A percentile compares a stretch with the other conserved stretches of the same genome.
Evolutionary conservation across 345 rosid species (phyloP).

Genomic region (Eucalyptus fibrosa): DNA sequence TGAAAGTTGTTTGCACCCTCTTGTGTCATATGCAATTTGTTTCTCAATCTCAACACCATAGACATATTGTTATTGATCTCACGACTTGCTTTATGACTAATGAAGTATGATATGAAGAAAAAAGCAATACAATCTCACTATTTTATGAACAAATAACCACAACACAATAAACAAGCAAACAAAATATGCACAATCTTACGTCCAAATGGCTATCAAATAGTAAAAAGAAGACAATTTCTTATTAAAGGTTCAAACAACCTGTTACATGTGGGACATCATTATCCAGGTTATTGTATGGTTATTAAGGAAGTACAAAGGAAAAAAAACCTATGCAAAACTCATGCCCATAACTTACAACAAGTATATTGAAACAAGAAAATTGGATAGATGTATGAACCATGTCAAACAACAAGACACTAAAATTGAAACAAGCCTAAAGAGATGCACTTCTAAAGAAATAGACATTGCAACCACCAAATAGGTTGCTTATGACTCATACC

Average conservation of each 20-base stretch:
- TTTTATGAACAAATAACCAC: too few species aligned
- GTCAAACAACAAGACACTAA: not conserved
- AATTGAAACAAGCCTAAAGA: not conserved
- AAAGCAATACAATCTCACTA: too few species aligned
- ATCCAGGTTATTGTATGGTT: not conserved
- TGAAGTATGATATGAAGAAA: too few species aligned
- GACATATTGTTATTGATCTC: too few species aligned
- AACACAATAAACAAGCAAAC: too few species aligned
- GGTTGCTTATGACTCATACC: not conserved
- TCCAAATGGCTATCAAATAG: not conserved
- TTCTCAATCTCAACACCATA: too few species aligned
- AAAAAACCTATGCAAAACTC: not conserved
- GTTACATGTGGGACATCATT: too few species aligned
- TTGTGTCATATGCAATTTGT: too few species aligned
- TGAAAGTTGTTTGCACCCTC: too few species aligned
- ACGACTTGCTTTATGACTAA: too few species aligned
- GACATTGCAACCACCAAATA: not conserved
- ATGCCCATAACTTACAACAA: not conserved
- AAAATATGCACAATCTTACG: not conserved
- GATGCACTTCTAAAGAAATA: not conserved
- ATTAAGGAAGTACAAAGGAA: not conserved
- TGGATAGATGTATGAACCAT: conserved; percentile 77
- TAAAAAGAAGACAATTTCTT: not conserved
- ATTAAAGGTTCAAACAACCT: not conserved
- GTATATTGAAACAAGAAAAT: conserved; percentile 20